A percentile compares a stretch with the other conserved stretches of the same genome.
These are phyloP conservation scores for Fusarium nematophilum DNA, from an alignment of 2,329 filamentous ascomycete species.

Conservation along the genomic window DNA sequence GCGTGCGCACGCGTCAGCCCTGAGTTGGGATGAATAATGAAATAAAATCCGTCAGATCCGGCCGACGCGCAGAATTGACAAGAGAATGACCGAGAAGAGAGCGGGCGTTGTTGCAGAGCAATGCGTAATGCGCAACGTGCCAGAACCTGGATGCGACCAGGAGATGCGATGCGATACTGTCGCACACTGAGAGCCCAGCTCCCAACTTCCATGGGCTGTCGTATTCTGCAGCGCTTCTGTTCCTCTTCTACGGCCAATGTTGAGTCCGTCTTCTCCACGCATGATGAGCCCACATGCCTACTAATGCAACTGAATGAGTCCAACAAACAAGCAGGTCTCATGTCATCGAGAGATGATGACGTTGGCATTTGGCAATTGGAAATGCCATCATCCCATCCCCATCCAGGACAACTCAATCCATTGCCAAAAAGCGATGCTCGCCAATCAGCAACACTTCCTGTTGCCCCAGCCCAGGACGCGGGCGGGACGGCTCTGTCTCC, in stretches of 20 bases:
- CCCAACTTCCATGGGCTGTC: no score
- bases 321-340: constrained; percentile 16
- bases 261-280: constrained; percentile 4
- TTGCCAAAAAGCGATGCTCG: constrained; percentile 10
- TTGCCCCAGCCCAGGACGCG: constrained; percentile 23
- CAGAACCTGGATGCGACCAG: constrained; percentile 9
- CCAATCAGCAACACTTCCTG: constrained; percentile 37
- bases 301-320: constrained; percentile 14
- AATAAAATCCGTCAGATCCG: constrained; percentile 7
- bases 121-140: constrained; percentile 1
- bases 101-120: neutral
- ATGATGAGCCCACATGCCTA: constrained; percentile 14
- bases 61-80: neutral
- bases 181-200: constrained; percentile 10
- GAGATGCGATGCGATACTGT: constrained; percentile 16
- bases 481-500: constrained; percentile 13
- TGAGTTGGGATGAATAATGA: neutral
- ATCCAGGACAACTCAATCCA: constrained; percentile 20
- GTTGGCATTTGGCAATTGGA: constrained; percentile 36
- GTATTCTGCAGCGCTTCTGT: constrained; percentile 10
- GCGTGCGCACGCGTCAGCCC: neutral
- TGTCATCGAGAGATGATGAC: constrained; percentile 33
- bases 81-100: constrained; percentile 1
- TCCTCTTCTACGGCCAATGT: constrained; percentile 17
- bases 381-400: constrained; percentile 36